Percentiles rank a stretch among this genome's conserved stretches.
Evolutionary conservation across 768 basidiomycete genomes (phyloP).

Genomic region (Phanerodontia chrysosporium): DNA sequence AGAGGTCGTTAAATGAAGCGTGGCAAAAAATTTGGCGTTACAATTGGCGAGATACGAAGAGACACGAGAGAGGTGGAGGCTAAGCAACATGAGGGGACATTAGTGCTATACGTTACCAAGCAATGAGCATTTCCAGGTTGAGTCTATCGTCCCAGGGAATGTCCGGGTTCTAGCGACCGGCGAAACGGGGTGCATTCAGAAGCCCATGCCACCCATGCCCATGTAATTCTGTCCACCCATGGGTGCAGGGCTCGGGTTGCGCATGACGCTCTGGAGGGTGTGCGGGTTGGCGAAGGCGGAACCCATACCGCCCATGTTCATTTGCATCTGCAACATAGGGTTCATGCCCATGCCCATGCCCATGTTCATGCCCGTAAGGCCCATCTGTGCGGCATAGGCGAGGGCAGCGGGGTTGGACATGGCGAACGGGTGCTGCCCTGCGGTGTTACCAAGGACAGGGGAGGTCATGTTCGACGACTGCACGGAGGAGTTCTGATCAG

Average conservation of each 20-base stretch:
- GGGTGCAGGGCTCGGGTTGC: slow-evolving; percentile 70
- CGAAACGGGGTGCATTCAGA: slow-evolving; percentile 11
- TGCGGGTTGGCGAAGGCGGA: slow-evolving; percentile 56
- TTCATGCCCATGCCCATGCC: slow-evolving; percentile 48
- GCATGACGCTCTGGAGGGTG: slow-evolving; percentile 86
- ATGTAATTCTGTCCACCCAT: slow-evolving; percentile 30
- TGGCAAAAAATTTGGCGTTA: slow-evolving; percentile 8
- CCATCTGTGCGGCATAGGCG: slow-evolving; percentile 42
- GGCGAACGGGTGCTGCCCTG: slow-evolving; percentile 43
- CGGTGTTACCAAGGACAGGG: slow-evolving; percentile 36
- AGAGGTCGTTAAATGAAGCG: slow-evolving; percentile 11
- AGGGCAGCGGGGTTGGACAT: slow-evolving; percentile 49
- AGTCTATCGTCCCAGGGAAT: slow-evolving; percentile 1
- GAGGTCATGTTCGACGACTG: slow-evolving; percentile 22
- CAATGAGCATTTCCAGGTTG: neutral
- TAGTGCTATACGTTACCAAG: slow-evolving; percentile 9
- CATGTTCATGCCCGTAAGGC: slow-evolving; percentile 54
- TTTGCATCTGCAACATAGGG: slow-evolving; percentile 62
- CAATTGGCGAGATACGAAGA: neutral
- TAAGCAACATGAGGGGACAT: slow-evolving; percentile 6
- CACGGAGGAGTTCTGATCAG: slow-evolving; percentile 24
- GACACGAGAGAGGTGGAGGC: neutral
- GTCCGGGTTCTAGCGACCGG: neutral
- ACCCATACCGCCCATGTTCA: slow-evolving; percentile 35
- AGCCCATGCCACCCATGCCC: slow-evolving; percentile 28